Evolutionary conservation across 164 flowering plant genomes (phyloP).

Genomic region (Tetrastigma voinierianum): DNA sequence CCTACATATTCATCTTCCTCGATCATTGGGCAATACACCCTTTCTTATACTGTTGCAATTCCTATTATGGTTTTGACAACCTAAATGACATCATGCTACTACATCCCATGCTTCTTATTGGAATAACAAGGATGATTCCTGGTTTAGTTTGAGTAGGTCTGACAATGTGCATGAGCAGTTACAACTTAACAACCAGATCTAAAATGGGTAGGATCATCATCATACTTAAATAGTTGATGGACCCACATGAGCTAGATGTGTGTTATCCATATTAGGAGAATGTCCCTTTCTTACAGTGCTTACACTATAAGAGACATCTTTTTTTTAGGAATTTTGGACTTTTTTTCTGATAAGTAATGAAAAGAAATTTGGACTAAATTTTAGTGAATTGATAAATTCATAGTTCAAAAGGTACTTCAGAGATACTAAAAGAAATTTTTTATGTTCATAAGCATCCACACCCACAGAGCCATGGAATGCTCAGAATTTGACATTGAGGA

Average conservation of each 20-base stretch:
- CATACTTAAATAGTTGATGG: background rate
- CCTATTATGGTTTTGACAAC: no score
- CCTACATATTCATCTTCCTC: no score
- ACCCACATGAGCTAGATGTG: background rate
- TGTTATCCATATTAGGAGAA: background rate
- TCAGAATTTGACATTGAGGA: no score
- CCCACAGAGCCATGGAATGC: no score
- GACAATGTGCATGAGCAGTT: background rate
- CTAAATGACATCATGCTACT: no score
- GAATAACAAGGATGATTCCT: no score
- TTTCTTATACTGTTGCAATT: no score
- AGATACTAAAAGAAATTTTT: background rate
- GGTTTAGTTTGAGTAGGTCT: no score
- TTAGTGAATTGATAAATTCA: background rate
- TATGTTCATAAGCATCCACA: background rate
- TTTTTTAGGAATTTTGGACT: background rate
- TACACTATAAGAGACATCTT: background rate
- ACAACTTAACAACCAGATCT: background rate
- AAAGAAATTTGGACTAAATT: no score
- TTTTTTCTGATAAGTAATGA: no score
- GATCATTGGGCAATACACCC: no score
- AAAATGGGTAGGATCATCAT: background rate
- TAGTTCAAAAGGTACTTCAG: background rate
- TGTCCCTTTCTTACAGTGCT: background rate
- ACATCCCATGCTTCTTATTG: no score